phyloP scores from a whole-genome alignment of 1,284 basidiomycete genomes.

The Leccinum proliferum region DNA sequence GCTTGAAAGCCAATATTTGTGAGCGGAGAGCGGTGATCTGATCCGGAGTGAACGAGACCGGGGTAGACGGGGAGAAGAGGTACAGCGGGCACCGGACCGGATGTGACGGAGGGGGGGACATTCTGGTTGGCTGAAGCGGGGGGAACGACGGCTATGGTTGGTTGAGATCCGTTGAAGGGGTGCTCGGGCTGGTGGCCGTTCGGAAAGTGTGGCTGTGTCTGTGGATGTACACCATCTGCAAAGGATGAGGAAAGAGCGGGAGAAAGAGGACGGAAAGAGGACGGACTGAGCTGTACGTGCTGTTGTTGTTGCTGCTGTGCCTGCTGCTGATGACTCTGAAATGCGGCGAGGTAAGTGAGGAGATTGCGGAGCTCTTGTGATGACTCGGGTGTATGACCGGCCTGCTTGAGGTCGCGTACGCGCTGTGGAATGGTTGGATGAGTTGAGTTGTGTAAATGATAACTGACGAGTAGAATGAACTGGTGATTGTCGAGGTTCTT shows the following conservation, averaged over 20 bases:
- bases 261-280: background rate
- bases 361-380: constrained; percentile 26
- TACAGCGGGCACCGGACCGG: background rate
- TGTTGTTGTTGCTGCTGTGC: constrained; percentile 25
- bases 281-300: constrained; percentile 29
- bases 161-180: constrained; percentile 13
- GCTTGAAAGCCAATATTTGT: too few relatives aligned
- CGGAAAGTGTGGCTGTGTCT: constrained; percentile 15
- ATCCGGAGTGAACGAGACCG: too few relatives aligned
- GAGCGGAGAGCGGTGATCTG: too few relatives aligned
- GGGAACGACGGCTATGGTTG: constrained; percentile 3
- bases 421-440: constrained; percentile 13
- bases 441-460: background rate
- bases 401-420: constrained; percentile 28
- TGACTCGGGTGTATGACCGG: constrained; percentile 28
- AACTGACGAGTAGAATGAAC: constrained; percentile 18
- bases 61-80: too few relatives aligned
- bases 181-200: constrained; percentile 27
- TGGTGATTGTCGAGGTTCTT: constrained; percentile 14
- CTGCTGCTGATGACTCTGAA: constrained; percentile 29
- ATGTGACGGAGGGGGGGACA: constrained; percentile 16
- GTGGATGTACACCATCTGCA: constrained; percentile 22
- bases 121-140: constrained; percentile 12
- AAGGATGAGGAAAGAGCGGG: constrained; percentile 7
- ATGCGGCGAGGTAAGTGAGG: constrained; percentile 19